A percentile compares a stretch with the other conserved stretches of the same genome.
Conservation (phyloP, 345 rosid species). For the Passiflora organensis region DNA sequence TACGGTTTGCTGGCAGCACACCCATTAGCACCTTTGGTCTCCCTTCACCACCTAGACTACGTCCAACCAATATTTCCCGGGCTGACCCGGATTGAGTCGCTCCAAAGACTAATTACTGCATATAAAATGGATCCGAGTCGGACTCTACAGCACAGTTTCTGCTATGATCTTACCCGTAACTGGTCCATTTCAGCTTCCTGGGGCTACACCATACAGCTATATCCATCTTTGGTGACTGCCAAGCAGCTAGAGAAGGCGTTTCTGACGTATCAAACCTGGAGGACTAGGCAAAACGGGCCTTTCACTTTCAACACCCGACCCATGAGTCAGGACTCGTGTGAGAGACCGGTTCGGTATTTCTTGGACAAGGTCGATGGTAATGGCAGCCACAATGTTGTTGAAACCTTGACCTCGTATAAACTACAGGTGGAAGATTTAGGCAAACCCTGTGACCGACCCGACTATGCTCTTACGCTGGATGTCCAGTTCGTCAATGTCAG, state of each 20-base stretch:
- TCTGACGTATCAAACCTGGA: constrained; percentile 69
- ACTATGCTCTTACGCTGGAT: constrained; percentile 29
- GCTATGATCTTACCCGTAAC: constrained; percentile 53
- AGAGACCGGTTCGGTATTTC: constrained; percentile 59
- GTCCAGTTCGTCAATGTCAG: constrained; percentile 44
- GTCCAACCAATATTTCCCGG: constrained; percentile 56
- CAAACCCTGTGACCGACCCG: constrained; percentile 30
- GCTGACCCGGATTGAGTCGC: constrained; percentile 37
- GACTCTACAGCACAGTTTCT: constrained; percentile 66
- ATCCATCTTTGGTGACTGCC: constrained; percentile 50
- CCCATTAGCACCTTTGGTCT: constrained; percentile 73
- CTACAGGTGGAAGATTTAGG: constrained; percentile 31
- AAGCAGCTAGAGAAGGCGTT: constrained; percentile 55
- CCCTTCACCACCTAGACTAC: constrained; percentile 80
- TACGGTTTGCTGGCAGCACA: constrained; percentile 80
- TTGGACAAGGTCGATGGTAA: constrained; percentile 42
- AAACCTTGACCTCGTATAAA: constrained; percentile 47
- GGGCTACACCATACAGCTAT: constrained; percentile 77
- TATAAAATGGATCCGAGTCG: constrained; percentile 61
- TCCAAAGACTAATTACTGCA: constrained; percentile 42
- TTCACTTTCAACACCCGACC: constrained; percentile 70
- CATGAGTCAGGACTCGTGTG: constrained; percentile 44
- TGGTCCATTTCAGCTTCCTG: constrained; percentile 81
- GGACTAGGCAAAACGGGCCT: constrained; percentile 54
- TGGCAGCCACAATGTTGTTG: background rate